These are phyloP conservation scores for Fusarium torulosum DNA, from an alignment of 2,329 filamentous ascomycete genomes.

Conservation along the genomic window DNA sequence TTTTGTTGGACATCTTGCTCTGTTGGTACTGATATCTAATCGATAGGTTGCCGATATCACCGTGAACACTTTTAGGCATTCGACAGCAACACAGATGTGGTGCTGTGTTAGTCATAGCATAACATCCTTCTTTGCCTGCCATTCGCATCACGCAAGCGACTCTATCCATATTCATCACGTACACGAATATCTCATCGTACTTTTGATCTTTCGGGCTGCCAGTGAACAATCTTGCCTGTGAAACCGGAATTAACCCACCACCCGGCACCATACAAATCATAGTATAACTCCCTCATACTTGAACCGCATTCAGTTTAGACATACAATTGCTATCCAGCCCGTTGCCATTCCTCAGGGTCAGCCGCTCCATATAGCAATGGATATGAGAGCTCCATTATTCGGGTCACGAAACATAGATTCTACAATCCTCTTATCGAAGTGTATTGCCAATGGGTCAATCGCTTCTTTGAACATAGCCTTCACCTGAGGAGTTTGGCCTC, in stretches of 20 bases:
- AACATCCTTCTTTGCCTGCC: neutral
- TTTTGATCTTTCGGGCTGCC: too few relatives aligned
- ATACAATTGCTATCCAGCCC: too few relatives aligned
- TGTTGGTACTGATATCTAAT: neutral
- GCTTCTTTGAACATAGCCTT: neutral
- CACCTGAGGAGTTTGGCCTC: neutral
- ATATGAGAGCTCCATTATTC: too few relatives aligned
- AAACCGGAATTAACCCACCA: too few relatives aligned
- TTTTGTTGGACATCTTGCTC: neutral
- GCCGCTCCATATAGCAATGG: too few relatives aligned
- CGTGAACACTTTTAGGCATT: neutral
- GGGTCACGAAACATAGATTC: neutral
- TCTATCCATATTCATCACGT: neutral
- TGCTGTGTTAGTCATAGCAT: neutral
- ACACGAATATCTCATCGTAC: too few relatives aligned
- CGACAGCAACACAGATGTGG: neutral
- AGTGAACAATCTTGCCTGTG: too few relatives aligned
- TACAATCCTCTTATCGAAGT: neutral
- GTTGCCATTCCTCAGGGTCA: too few relatives aligned
- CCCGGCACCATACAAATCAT: too few relatives aligned
- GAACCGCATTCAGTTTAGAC: too few relatives aligned
- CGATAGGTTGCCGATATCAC: neutral
- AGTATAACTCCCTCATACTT: too few relatives aligned
- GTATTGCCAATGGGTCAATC: neutral
- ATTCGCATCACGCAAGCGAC: neutral